Conservation (phyloP, 495 filamentous ascomycete species). For the Corynascus novoguineensis region DNA sequence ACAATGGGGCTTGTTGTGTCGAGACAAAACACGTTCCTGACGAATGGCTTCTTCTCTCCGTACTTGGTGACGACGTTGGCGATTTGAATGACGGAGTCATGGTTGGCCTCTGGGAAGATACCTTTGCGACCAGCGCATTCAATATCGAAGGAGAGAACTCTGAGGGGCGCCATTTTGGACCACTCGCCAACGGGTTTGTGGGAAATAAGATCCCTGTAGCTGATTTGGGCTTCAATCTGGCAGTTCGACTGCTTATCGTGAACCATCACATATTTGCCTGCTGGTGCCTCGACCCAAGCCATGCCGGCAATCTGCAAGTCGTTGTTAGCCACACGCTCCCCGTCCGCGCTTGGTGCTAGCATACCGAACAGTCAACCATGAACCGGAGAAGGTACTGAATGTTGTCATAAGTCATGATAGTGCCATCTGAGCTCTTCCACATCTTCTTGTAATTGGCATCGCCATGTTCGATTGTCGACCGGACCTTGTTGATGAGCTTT, state of each 20-base stretch:
- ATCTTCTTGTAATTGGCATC: slow-evolving; percentile 81
- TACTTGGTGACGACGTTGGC: slow-evolving; percentile 96
- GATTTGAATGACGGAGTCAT: slow-evolving; percentile 97
- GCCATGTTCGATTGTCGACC: slow-evolving; percentile 65
- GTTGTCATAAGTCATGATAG: slow-evolving; percentile 83
- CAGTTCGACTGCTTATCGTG: slow-evolving; percentile 75
- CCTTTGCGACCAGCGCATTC: slow-evolving; percentile 97
- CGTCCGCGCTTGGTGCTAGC: slow-evolving; percentile 3
- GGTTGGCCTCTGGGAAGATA: slow-evolving; percentile 86
- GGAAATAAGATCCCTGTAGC: slow-evolving; percentile 76
- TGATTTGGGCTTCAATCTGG: slow-evolving; percentile 84
- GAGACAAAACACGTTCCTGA: slow-evolving; percentile 92
- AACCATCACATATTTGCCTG: slow-evolving; percentile 65
- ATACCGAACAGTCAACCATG: slow-evolving; percentile 89
- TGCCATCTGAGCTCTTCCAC: slow-evolving; percentile 67
- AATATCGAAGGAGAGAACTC: slow-evolving; percentile 95
- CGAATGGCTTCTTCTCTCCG: slow-evolving; percentile 91
- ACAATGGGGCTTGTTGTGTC: slow-evolving; percentile 88
- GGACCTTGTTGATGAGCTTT: slow-evolving; percentile 67
- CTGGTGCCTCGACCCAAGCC: slow-evolving; percentile 91
- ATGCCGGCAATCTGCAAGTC: slow-evolving; percentile 71
- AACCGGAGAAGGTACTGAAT: slow-evolving; percentile 94
- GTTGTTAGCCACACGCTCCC: not conserved
- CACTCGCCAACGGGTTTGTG: slow-evolving; percentile 91
- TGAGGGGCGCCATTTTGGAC: slow-evolving; percentile 95